Evolutionary conservation across 2,329 filamentous ascomycete genomes (phyloP).

Genomic region (Talaromyces piceae): DNA sequence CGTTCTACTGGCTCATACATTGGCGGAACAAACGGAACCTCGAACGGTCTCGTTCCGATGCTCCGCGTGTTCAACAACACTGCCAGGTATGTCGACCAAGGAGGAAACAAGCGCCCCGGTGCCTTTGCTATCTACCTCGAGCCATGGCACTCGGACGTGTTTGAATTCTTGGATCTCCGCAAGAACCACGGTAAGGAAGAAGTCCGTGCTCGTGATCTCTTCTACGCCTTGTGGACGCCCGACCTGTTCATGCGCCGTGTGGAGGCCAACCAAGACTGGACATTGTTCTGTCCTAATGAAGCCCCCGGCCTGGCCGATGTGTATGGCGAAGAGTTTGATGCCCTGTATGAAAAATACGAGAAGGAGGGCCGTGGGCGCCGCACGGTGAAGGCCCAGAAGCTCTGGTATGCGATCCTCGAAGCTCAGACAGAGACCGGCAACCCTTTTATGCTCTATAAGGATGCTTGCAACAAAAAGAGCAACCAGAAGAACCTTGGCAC

Average conservation of each 20-base stretch:
- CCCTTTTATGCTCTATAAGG: conserved; percentile 99
- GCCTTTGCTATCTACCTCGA: conserved; percentile 98
- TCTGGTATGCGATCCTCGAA: conserved; percentile 98
- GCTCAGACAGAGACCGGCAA: conserved; percentile 98
- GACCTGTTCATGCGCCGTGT: conserved; percentile 99
- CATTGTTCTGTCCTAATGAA: conserved; percentile 96
- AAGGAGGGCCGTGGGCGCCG: conserved; percentile 76
- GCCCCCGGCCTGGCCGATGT: conserved; percentile 91
- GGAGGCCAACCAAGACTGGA: conserved; percentile 94
- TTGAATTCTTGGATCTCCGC: conserved; percentile 92
- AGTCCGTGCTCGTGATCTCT: conserved; percentile 90
- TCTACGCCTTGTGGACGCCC: conserved; percentile 96
- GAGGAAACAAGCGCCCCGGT: conserved; percentile 97
- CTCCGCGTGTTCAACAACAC: conserved; percentile 99
- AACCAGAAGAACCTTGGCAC: conserved; percentile 99
- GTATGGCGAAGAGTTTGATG: conserved; percentile 96
- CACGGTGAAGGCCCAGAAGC: conserved; percentile 94
- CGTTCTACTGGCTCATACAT: conserved; percentile 97
- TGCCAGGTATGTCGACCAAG: conserved; percentile 95
- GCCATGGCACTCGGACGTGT: conserved; percentile 97
- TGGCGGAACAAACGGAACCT: conserved; percentile 94
- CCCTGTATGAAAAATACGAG: conserved; percentile 86
- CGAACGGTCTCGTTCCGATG: conserved; percentile 96
- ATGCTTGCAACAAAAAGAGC: conserved; percentile 96
- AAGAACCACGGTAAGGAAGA: conserved; percentile 99